Evolutionary conservation across 2,329 filamentous ascomycete genomes (phyloP).

Genomic region (Epichloe gansuensis): DNA sequence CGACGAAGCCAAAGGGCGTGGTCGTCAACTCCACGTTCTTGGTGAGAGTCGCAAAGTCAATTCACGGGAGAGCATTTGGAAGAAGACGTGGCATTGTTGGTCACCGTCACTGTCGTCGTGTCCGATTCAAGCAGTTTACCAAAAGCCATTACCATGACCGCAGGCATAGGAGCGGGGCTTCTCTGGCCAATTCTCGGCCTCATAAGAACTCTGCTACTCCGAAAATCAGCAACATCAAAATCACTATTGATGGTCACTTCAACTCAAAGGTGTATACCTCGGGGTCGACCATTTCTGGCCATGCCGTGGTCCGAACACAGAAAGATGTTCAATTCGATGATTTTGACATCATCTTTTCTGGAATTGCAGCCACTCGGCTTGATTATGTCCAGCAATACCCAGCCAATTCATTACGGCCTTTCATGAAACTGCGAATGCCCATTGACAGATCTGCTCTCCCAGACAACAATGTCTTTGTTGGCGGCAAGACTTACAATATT

Average conservation of each 20-base stretch:
- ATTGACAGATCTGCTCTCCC: conserved; percentile 35
- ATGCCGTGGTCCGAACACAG: conserved; percentile 32
- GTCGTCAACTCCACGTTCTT: background rate
- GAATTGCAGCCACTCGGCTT: conserved; percentile 36
- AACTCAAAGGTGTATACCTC: conserved; percentile 44
- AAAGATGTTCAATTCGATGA: conserved; percentile 37
- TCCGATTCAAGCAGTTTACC: background rate
- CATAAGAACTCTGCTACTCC: background rate
- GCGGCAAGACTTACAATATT: conserved; percentile 35
- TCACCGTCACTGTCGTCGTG: background rate
- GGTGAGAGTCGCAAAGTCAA: background rate
- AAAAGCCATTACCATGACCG: background rate
- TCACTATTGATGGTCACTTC: conserved; percentile 42
- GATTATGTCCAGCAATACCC: conserved; percentile 38
- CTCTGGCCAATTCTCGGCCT: background rate
- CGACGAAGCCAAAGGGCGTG: background rate
- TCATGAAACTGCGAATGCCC: conserved; percentile 45
- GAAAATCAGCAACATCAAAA: conserved; percentile 22
- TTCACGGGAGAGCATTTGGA: too few relatives aligned
- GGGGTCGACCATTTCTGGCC: conserved; percentile 37
- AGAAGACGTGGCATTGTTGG: background rate
- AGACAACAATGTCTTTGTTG: conserved; percentile 32
- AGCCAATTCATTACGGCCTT: conserved; percentile 36
- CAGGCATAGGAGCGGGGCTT: background rate
- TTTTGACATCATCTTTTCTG: conserved; percentile 41